These are phyloP conservation scores for Epichloe sp. DNA, from an alignment of 2,329 filamentous ascomycete genomes.

Conservation along the genomic window DNA sequence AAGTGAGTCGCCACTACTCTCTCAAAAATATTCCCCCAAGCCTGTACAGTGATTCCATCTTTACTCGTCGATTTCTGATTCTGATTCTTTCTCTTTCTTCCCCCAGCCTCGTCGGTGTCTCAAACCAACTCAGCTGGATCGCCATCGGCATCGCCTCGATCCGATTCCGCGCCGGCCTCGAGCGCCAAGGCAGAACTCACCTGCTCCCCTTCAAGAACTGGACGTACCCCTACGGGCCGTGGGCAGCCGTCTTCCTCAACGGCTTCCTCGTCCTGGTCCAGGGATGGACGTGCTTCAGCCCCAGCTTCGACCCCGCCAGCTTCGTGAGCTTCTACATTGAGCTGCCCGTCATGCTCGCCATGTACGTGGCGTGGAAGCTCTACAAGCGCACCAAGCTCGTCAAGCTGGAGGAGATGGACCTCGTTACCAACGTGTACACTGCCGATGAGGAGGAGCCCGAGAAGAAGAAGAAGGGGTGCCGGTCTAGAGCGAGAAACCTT, in stretches of 20 bases:
- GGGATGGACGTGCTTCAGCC: constrained; percentile 50
- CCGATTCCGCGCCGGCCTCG: constrained; percentile 48
- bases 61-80: neutral
- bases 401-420: constrained; percentile 46
- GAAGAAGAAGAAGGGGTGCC: constrained; percentile 31
- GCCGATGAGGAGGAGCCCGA: constrained; percentile 22
- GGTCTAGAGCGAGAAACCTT: constrained; percentile 18
- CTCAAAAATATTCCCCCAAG: neutral
- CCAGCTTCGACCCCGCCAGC: constrained; percentile 40
- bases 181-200: constrained; percentile 45
- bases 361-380: constrained; percentile 62
- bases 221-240: constrained; percentile 51
- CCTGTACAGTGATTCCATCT: neutral
- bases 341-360: constrained; percentile 44
- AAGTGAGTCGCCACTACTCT: constrained; percentile 28
- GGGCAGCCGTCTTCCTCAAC: constrained; percentile 43
- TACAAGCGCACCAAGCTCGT: constrained; percentile 48
- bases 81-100: neutral
- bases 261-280: constrained; percentile 48
- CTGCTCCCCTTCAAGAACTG: constrained; percentile 51
- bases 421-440: constrained; percentile 46
- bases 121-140: constrained; percentile 54
- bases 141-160: constrained; percentile 50
- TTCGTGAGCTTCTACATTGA: constrained; percentile 55
- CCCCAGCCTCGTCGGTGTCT: constrained; percentile 48